Evolutionary conservation across 2,329 filamentous ascomycete species (phyloP).

Genomic region (Talaromyces pinophilus): DNA sequence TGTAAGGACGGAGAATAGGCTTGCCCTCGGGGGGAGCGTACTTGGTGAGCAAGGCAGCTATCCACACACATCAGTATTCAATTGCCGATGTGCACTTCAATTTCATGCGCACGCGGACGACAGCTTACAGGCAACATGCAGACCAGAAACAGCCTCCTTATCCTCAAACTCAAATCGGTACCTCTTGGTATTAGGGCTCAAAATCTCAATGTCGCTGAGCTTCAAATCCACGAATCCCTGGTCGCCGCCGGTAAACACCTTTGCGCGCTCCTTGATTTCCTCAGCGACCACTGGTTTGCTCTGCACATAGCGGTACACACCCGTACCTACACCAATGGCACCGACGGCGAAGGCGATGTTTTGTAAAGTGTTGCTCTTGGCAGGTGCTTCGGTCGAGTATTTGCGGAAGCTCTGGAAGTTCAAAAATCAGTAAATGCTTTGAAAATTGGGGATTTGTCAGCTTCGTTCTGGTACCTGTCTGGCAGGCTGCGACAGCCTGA

Average conservation of each 20-base stretch:
- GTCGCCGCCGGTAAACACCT: slow-evolving; percentile 76
- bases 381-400: slow-evolving; percentile 65
- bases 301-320: slow-evolving; percentile 55
- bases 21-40: slow-evolving; percentile 84
- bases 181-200: slow-evolving; percentile 96
- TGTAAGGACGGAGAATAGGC: slow-evolving; percentile 87
- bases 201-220: slow-evolving; percentile 71
- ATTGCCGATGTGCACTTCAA: not conserved
- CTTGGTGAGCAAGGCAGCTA: slow-evolving; percentile 81
- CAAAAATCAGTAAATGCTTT: not conserved
- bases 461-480: slow-evolving; percentile 57
- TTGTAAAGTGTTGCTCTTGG: slow-evolving; percentile 57
- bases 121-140: slow-evolving; percentile 69
- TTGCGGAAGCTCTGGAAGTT: slow-evolving; percentile 60
- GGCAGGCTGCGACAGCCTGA: slow-evolving; percentile 66
- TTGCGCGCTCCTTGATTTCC: slow-evolving; percentile 42
- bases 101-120: not conserved
- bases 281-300: slow-evolving; percentile 30
- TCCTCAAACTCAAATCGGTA: slow-evolving; percentile 86
- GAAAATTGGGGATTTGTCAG: slow-evolving; percentile 18
- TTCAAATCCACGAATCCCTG: slow-evolving; percentile 85
- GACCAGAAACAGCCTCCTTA: slow-evolving; percentile 77
- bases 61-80: not conserved
- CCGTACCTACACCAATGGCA: slow-evolving; percentile 53
- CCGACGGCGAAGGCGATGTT: slow-evolving; percentile 55